Percentiles rank a stretch among this genome's conserved stretches.
Evolutionary conservation across 768 basidiomycete genomes (phyloP).

Genomic region (Pisolithus microcarpus): DNA sequence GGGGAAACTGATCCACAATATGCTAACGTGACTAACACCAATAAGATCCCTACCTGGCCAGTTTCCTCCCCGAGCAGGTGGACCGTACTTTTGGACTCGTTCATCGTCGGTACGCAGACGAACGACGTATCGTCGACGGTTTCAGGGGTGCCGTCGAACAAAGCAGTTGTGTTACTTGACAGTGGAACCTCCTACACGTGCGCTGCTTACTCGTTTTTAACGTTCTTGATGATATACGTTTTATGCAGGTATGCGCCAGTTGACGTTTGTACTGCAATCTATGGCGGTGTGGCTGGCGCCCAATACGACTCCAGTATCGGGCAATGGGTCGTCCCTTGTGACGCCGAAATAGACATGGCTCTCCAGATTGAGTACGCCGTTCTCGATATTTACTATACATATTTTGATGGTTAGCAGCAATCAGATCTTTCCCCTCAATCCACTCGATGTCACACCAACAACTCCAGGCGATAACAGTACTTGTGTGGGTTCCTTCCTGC

Average conservation of each 20-base stretch:
- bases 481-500: constrained; percentile 74
- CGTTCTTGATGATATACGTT: constrained; percentile 1
- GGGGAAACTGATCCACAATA: constrained; percentile 67
- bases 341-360: constrained; percentile 68
- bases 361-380: constrained; percentile 63
- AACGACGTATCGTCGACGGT: constrained; percentile 50
- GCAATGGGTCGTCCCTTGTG: constrained; percentile 71
- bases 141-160: constrained; percentile 51
- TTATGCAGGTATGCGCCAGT: constrained; percentile 57
- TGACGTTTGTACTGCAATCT: constrained; percentile 62
- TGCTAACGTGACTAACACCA: constrained; percentile 46
- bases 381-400: constrained; percentile 4
- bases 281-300: constrained; percentile 59
- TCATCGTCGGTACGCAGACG: constrained; percentile 52
- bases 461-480: constrained; percentile 36
- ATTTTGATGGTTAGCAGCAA: constrained; percentile 37
- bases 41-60: constrained; percentile 71
- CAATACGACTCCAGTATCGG: constrained; percentile 42
- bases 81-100: constrained; percentile 70
- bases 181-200: constrained; percentile 79
- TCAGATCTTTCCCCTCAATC: constrained; percentile 72
- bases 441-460: constrained; percentile 61
- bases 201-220: constrained; percentile 19
- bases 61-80: constrained; percentile 55
- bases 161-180: constrained; percentile 71